These are phyloP conservation scores for Neoarthrinium moseri DNA, from an alignment of 2,329 filamentous ascomycete species.

Conservation along the genomic window DNA sequence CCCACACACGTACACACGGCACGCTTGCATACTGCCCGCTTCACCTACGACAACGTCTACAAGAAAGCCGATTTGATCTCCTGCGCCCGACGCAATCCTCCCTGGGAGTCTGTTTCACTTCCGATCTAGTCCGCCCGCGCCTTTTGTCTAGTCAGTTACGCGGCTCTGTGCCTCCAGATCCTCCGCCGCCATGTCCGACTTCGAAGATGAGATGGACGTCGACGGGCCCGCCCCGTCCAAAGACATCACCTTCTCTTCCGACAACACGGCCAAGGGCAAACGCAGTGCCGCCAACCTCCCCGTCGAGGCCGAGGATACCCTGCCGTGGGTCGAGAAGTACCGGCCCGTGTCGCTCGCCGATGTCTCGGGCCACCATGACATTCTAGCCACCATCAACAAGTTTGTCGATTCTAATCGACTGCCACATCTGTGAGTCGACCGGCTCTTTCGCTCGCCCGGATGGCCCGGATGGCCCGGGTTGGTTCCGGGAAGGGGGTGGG, in stretches of 20 bases:
- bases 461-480: too few relatives aligned
- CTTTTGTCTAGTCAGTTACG: too few relatives aligned
- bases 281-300: constrained; percentile 89
- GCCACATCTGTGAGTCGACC: constrained; percentile 90
- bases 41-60: too few relatives aligned
- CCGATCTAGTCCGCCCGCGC: too few relatives aligned
- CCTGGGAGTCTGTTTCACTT: too few relatives aligned
- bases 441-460: too few relatives aligned
- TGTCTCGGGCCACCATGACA: constrained; percentile 95
- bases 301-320: constrained; percentile 86
- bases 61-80: too few relatives aligned
- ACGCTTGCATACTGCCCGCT: too few relatives aligned
- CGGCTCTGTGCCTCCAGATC: too few relatives aligned
- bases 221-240: constrained; percentile 47
- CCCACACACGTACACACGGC: too few relatives aligned
- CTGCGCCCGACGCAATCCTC: too few relatives aligned
- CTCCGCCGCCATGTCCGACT: constrained; percentile 57
- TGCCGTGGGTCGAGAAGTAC: constrained; percentile 99
- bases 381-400: constrained; percentile 95
- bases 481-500: too few relatives aligned
- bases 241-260: constrained; percentile 68
- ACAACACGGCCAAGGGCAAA: constrained; percentile 79
- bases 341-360: constrained; percentile 84
- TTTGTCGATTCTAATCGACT: constrained; percentile 93
- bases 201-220: constrained; percentile 61